phyloP scores from a whole-genome alignment of 495 filamentous ascomycete genomes.

The Penicillium soppii region DNA sequence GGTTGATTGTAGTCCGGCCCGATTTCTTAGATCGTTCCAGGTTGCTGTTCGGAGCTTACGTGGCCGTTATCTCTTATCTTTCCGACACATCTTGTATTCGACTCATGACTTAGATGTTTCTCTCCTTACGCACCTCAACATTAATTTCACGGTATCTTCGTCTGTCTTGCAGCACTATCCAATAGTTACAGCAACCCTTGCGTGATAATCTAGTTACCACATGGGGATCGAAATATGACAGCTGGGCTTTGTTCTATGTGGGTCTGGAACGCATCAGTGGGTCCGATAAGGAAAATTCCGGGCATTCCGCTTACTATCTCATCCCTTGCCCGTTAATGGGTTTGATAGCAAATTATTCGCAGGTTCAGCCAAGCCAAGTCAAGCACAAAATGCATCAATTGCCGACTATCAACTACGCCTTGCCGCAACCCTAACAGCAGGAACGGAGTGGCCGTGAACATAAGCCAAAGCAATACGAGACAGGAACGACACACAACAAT shows the following conservation, averaged over 20 bases:
- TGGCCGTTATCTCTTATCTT: too few relatives aligned
- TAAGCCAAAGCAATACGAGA: not conserved
- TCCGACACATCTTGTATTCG: too few relatives aligned
- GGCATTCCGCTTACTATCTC: not conserved
- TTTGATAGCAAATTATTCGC: not conserved
- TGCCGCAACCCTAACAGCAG: constrained; percentile 1
- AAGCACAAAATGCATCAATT: constrained; percentile 2
- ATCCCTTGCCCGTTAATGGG: not conserved
- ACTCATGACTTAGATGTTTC: too few relatives aligned
- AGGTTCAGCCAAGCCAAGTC: not conserved
- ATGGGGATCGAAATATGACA: constrained; percentile 7
- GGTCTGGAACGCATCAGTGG: constrained; percentile 3
- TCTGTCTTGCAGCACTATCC: too few relatives aligned
- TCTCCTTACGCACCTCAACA: too few relatives aligned
- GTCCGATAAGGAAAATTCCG: constrained; percentile 4
- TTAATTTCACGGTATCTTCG: too few relatives aligned
- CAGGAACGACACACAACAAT: not conserved
- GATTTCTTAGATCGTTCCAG: not conserved
- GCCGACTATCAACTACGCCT: not conserved
- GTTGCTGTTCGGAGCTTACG: too few relatives aligned
- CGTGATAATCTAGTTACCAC: not conserved
- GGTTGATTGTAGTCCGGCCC: not conserved
- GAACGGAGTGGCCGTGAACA: constrained; percentile 3
- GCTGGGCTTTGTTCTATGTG: constrained; percentile 3
- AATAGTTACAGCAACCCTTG: not conserved